phyloP scores from a whole-genome alignment of 768 basidiomycete genomes.

The Hypholoma fasciculare region DNA sequence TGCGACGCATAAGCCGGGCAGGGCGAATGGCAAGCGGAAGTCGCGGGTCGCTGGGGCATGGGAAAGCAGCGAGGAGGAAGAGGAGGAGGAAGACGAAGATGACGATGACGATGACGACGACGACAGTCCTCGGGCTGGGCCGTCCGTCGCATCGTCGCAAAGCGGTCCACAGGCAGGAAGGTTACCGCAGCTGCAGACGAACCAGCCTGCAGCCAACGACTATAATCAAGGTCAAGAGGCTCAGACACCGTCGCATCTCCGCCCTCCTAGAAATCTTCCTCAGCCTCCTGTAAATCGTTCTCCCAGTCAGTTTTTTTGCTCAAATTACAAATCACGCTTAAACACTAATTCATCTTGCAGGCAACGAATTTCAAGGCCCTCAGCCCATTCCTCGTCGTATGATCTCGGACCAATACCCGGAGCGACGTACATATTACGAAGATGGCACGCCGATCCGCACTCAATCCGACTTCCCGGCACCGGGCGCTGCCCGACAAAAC shows the following conservation, averaged over 20 bases:
- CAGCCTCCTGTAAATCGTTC: conserved; percentile 53
- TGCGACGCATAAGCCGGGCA: conserved; percentile 73
- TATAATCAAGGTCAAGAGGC: conserved; percentile 23
- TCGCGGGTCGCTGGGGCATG: conserved; percentile 57
- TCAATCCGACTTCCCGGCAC: conserved; percentile 55
- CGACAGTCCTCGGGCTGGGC: conserved; percentile 28
- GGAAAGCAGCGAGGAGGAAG: conserved; percentile 80
- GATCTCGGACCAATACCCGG: conserved; percentile 53
- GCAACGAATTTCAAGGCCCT: conserved; percentile 44
- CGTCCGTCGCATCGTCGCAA: conserved; percentile 14
- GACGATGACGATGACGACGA: conserved; percentile 72
- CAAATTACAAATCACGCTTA: conserved; percentile 10
- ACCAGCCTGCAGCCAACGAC: conserved; percentile 15
- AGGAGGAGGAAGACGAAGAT: conserved; percentile 83
- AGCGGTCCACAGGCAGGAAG: conserved; percentile 6
- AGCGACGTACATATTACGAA: conserved; percentile 61
- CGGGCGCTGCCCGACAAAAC: conserved; percentile 59
- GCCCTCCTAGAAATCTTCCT: conserved; percentile 65
- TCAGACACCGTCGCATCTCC: conserved; percentile 45
- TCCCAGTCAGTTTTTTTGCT: conserved; percentile 37
- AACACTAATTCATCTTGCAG: conserved; percentile 22
- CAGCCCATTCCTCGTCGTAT: conserved; percentile 43
- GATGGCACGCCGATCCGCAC: conserved; percentile 51
- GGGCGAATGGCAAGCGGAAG: conserved; percentile 63
- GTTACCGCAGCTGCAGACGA: conserved; percentile 24